A percentile compares a stretch with the other conserved stretches of the same genome.
These are phyloP conservation scores for Bondarzewia mesenterica DNA, from an alignment of 1,284 basidiomycete genomes.

Conservation along the genomic window DNA sequence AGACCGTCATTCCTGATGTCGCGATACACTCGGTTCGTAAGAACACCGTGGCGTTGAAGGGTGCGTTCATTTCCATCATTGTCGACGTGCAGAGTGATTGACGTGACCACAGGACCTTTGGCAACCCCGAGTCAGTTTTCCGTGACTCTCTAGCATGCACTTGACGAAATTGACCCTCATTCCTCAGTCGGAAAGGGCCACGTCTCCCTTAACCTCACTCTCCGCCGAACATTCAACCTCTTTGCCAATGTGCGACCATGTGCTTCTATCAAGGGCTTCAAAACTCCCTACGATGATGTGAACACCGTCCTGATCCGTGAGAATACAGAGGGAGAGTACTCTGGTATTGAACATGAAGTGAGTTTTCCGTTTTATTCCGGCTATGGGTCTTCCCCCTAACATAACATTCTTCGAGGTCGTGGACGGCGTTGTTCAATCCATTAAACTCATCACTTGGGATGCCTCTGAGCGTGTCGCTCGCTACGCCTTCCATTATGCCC, in stretches of 20 bases:
- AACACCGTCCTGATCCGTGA: slow-evolving; percentile 98
- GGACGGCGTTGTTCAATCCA: slow-evolving; percentile 98
- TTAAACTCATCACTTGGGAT: slow-evolving; percentile 99
- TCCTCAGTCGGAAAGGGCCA: slow-evolving; percentile 99
- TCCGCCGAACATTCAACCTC: slow-evolving; percentile 94
- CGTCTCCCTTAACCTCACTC: slow-evolving; percentile 95
- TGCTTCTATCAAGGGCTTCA: slow-evolving; percentile 92
- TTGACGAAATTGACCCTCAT: neutral
- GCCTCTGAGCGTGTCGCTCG: slow-evolving; percentile 98
- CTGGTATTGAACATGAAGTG: slow-evolving; percentile 97
- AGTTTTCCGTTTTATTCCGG: slow-evolving; percentile 9
- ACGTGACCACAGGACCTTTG: slow-evolving; percentile 62
- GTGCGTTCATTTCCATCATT: slow-evolving; percentile 31
- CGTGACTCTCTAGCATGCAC: neutral
- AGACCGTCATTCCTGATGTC: slow-evolving; percentile 92
- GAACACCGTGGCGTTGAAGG: slow-evolving; percentile 98
- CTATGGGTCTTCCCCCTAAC: slow-evolving; percentile 8
- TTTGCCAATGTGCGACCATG: slow-evolving; percentile 99
- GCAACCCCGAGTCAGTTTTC: slow-evolving; percentile 81
- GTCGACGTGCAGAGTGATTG: slow-evolving; percentile 6
- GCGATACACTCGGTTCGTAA: slow-evolving; percentile 92
- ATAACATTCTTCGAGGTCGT: slow-evolving; percentile 51
- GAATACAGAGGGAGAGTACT: slow-evolving; percentile 99
- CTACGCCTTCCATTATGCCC: slow-evolving; percentile 98
- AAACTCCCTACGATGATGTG: slow-evolving; percentile 97